phyloP scores from a whole-genome alignment of 345 rosid species.

The Corchorus capsularis region DNA sequence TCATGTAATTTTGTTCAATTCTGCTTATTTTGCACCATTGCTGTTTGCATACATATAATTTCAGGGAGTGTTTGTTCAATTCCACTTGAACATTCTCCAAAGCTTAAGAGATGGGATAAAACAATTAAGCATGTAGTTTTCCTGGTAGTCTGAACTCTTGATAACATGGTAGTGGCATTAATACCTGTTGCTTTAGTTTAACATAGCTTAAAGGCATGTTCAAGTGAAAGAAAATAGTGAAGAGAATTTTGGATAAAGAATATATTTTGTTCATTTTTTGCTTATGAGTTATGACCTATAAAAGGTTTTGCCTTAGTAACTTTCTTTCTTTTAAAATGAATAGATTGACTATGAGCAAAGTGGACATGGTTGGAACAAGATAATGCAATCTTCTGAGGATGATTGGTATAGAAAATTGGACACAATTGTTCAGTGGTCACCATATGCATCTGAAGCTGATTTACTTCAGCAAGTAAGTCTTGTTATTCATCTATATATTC shows the following conservation, averaged over 20 bases:
- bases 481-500: neutral
- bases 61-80: neutral
- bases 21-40: neutral
- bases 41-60: neutral
- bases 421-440: slow-evolving; percentile 71
- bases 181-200: too few relatives aligned
- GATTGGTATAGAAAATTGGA: slow-evolving; percentile 58
- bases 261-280: neutral
- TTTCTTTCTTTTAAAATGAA: slow-evolving; percentile 7
- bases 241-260: too few relatives aligned
- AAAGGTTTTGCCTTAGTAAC: slow-evolving; percentile 1
- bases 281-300: neutral
- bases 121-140: neutral
- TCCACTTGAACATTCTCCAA: too few relatives aligned
- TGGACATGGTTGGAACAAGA: slow-evolving; percentile 45
- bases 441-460: slow-evolving; percentile 48
- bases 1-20: neutral
- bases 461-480: slow-evolving; percentile 54
- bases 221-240: neutral
- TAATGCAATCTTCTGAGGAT: slow-evolving; percentile 38
- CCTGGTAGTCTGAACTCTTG: neutral
- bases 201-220: neutral
- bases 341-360: slow-evolving; percentile 66
- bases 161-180: neutral
- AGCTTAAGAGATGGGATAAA: neutral